Base-by-base conservation (phyloP, 495 filamentous ascomycete genomes). In the Cercophora scortea region DNA sequence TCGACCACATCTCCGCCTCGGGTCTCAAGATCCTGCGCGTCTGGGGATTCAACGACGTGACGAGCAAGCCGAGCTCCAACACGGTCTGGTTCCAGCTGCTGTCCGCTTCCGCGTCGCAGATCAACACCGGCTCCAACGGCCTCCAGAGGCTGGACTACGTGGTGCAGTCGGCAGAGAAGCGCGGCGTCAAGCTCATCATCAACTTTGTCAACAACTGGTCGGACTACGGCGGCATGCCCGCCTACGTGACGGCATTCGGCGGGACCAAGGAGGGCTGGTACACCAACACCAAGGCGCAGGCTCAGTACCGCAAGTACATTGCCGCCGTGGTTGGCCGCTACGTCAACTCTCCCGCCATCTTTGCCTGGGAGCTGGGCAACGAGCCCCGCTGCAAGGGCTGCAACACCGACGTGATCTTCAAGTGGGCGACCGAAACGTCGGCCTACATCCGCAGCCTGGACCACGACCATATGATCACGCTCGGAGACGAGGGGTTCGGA, bases 361-460 rank as follows among this genome's bases (percentile, higher is more conserved):
- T 89, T 59, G 78, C 82, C 0, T 89, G 86, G 86, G 84, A 88
- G 58, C 69, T 88, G 7, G 78, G 73, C 16, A 89, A 89, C 61
- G 86, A 88, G 70, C 80, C 83, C 9, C 75, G 83, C 51, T 88
- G 85, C 72, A 75, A 75, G 15, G 81, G 61, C 34, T 88, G 85
- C 59, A 66, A 60, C 19, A 71, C 80, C 0, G 71, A 72, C 7
- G 71, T 83, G 10, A 75, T 88, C 49, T 80, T 73, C 42, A 68
- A 79, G 18, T 89, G 85, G 85, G 79, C 79, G 32, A 67, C 67
- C n/a, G 71, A 72, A 15, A 82, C 75, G 15, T 79, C 74, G 50
- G 65, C 71, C 1, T 86, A 83, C 56, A 80, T 88, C 69, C 85
- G 86, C 66, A 68, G 62, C 16, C 59, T 88, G 9, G 86, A 88